Percentiles rank a stretch among this genome's conserved stretches.
Evolutionary conservation across 2,329 filamentous ascomycete genomes (phyloP).

Genomic region (Beauveria caledonica): DNA sequence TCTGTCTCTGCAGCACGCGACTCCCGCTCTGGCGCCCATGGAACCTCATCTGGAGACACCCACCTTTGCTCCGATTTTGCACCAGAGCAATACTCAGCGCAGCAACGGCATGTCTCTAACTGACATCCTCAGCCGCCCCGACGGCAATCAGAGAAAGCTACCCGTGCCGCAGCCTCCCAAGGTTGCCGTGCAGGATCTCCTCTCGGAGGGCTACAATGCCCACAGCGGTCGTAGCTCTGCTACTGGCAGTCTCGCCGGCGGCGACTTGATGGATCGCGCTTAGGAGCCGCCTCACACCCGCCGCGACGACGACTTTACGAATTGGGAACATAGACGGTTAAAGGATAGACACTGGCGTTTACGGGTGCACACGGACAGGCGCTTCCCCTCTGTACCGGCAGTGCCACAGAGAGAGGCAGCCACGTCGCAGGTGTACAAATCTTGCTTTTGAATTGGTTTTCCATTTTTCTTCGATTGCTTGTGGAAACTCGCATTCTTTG

Average conservation of each 20-base stretch:
- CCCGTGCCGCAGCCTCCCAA: slow-evolving; percentile 88
- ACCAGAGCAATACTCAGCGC: slow-evolving; percentile 31
- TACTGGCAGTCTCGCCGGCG: slow-evolving; percentile 68
- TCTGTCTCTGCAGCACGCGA: slow-evolving; percentile 44
- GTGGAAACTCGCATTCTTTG: not conserved
- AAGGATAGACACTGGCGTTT: slow-evolving; percentile 30
- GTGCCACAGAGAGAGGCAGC: not conserved
- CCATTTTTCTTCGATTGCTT: not conserved
- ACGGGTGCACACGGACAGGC: slow-evolving; percentile 14
- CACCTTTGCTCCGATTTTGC: slow-evolving; percentile 39
- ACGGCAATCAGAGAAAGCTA: slow-evolving; percentile 82
- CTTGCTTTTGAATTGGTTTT: slow-evolving; percentile 7
- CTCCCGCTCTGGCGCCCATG: slow-evolving; percentile 50
- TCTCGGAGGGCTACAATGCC: slow-evolving; percentile 58
- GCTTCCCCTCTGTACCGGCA: not conserved
- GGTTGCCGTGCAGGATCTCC: slow-evolving; percentile 76
- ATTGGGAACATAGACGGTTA: slow-evolving; percentile 31
- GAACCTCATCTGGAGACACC: slow-evolving; percentile 45
- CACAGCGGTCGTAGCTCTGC: slow-evolving; percentile 70
- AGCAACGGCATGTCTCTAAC: slow-evolving; percentile 70
- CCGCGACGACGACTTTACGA: slow-evolving; percentile 31
- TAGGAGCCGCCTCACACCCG: slow-evolving; percentile 20
- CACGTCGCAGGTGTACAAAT: not conserved
- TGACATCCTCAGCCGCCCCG: slow-evolving; percentile 85
- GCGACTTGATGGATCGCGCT: slow-evolving; percentile 54